These are phyloP conservation scores for Breynia disticha DNA, from an alignment of 441 rosid genomes.

Conservation along the genomic window DNA sequence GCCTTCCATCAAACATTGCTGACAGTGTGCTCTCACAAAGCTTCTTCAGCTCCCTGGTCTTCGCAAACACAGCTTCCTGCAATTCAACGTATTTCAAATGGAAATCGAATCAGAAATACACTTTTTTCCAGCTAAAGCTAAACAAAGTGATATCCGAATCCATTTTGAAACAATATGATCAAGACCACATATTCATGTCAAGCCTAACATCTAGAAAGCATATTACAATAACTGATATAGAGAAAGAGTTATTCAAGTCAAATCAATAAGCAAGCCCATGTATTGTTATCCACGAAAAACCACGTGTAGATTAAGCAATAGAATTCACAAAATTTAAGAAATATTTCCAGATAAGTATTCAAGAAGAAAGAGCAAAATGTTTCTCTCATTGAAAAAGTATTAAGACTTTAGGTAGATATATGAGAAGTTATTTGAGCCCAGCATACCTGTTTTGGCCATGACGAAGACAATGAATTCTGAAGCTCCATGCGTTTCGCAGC, in stretches of 20 bases:
- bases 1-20: constrained; percentile 89
- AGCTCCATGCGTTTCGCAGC: constrained; percentile 81
- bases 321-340: too few relatives aligned
- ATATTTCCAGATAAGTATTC: too few relatives aligned
- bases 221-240: too few relatives aligned
- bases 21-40: constrained; percentile 77
- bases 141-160: background rate
- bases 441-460: constrained; percentile 89
- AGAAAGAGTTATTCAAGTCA: too few relatives aligned
- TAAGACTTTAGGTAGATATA: background rate
- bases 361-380: too few relatives aligned
- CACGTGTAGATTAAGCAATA: too few relatives aligned
- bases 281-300: too few relatives aligned
- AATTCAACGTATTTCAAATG: constrained; percentile 7
- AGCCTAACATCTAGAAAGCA: too few relatives aligned
- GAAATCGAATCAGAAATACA: background rate
- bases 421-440: constrained; percentile 8
- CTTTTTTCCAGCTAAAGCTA: background rate
- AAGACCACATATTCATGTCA: too few relatives aligned
- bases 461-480: constrained; percentile 77
- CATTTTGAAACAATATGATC: background rate
- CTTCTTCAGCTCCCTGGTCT: constrained; percentile 85
- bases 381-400: background rate
- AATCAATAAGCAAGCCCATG: too few relatives aligned
- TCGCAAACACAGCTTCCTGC: constrained; percentile 74